These are phyloP conservation scores for Candida tetrigidarum DNA, from an alignment of 1,139 yeast species.

Conservation along the genomic window DNA sequence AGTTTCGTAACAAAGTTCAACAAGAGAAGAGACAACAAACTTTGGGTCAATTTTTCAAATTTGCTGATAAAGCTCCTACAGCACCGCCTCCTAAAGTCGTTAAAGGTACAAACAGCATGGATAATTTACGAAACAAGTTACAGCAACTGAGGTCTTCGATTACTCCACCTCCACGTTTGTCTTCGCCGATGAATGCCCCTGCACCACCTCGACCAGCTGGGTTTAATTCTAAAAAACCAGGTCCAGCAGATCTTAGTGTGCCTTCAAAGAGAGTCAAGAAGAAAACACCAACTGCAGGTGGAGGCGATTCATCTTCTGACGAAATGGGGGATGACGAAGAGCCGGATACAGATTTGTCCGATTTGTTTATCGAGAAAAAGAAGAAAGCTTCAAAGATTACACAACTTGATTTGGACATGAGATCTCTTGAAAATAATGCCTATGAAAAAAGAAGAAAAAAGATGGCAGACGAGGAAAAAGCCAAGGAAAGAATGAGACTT, in stretches of 20 bases:
- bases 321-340: conserved; percentile 37
- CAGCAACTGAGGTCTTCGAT: conserved; percentile 25
- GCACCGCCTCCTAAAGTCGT: conserved; percentile 43
- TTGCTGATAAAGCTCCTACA: conserved; percentile 39
- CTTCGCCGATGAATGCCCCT: conserved; percentile 34
- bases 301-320: conserved; percentile 42
- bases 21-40: conserved; percentile 43
- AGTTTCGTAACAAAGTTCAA: conserved; percentile 10
- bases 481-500: conserved; percentile 78
- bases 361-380: conserved; percentile 42
- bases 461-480: conserved; percentile 53
- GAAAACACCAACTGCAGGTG: conserved; percentile 31
- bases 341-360: conserved; percentile 43
- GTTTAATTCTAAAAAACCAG: conserved; percentile 53
- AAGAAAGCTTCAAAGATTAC: conserved; percentile 38
- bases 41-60: conserved; percentile 52
- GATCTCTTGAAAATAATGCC: conserved; percentile 25
- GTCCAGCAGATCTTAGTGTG: conserved; percentile 14
- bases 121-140: conserved; percentile 44
- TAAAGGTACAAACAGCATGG: conserved; percentile 39
- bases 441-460: conserved; percentile 16
- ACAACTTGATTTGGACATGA: conserved; percentile 45
- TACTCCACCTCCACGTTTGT: background rate
- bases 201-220: conserved; percentile 87
- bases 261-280: conserved; percentile 31